Percentiles rank a stretch among this genome's conserved stretches.
These are phyloP conservation scores for Vitellaria paradoxa DNA, from an alignment of 179 eudicot species.

Conservation along the genomic window DNA sequence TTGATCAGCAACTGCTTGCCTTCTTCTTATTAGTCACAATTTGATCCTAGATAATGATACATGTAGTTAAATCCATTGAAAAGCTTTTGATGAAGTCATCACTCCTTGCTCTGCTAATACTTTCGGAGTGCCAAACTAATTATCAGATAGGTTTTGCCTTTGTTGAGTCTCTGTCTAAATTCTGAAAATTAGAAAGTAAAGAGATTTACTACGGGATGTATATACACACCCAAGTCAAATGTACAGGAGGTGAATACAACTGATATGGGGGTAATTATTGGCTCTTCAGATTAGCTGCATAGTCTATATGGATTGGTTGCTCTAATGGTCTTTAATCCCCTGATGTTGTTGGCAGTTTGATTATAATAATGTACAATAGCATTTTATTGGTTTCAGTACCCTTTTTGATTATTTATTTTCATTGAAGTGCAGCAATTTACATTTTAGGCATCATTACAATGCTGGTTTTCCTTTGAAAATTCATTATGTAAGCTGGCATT, in stretches of 20 bases:
- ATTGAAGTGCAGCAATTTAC: too few species aligned
- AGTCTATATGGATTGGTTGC: neutral
- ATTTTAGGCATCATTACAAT: too few species aligned
- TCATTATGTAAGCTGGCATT: too few species aligned
- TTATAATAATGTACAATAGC: neutral
- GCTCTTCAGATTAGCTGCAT: neutral
- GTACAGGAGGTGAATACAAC: neutral
- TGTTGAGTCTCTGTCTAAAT: neutral
- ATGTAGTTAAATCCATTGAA: neutral
- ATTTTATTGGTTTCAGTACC: too few species aligned
- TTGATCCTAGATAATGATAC: neutral
- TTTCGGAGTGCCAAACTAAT: neutral
- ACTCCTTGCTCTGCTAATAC: too few species aligned
- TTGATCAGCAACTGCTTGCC: neutral
- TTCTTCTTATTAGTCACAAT: too few species aligned
- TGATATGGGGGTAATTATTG: neutral
- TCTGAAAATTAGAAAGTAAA: neutral
- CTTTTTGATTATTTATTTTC: too few species aligned
- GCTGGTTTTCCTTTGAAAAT: too few species aligned
- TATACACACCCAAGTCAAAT: too few species aligned
- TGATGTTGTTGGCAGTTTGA: neutral
- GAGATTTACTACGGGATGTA: neutral
- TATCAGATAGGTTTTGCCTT: neutral
- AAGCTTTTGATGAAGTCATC: neutral
- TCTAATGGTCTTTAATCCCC: neutral